Evolutionary conservation across 257 asterid species (phyloP).

Genomic region (Gardenia jasminoides): DNA sequence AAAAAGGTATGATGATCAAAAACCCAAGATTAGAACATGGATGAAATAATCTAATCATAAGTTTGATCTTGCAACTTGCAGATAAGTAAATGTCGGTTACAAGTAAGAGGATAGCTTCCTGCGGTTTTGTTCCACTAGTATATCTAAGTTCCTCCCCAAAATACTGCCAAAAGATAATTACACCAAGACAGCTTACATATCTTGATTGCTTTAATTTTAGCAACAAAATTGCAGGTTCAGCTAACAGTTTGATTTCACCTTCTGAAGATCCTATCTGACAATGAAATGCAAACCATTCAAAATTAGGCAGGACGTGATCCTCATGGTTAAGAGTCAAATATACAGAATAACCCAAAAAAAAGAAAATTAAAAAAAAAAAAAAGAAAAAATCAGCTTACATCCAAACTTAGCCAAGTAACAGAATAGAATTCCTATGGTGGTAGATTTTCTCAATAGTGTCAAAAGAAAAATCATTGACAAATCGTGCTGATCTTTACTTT

Average conservation of each 20-base stretch:
- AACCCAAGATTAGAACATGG: background rate
- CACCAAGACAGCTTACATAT: background rate
- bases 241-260: background rate
- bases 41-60: background rate
- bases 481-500: background rate
- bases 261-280: background rate
- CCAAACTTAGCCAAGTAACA: background rate
- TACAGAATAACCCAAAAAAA: background rate
- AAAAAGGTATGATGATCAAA: background rate
- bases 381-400: background rate
- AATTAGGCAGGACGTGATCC: background rate
- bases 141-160: background rate
- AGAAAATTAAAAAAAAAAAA: too few relatives aligned
- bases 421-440: background rate
- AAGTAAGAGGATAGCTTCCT: background rate
- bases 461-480: background rate
- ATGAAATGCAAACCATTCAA: background rate
- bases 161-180: background rate
- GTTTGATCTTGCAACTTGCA: background rate
- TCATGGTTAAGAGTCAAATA: background rate
- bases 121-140: background rate
- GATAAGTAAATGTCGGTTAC: background rate
- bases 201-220: background rate
- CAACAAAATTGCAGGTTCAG: background rate
- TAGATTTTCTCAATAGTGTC: background rate